Percentiles rank a stretch among this genome's conserved stretches.
Conservation (phyloP, 169 alveolate genomes). For the Haemoproteus tartakovskyi region DNA sequence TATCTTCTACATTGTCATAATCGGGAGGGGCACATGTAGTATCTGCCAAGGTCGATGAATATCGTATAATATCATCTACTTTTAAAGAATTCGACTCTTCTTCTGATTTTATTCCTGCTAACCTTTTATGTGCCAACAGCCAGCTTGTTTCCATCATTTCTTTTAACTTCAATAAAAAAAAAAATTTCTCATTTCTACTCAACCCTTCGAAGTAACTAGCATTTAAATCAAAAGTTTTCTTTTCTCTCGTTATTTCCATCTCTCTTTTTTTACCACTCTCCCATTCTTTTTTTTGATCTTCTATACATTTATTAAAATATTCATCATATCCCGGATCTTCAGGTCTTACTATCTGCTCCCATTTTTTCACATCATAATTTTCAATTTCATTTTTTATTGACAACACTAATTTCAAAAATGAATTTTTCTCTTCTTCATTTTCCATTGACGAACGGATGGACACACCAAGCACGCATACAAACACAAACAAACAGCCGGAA, state of each 20-base stretch:
- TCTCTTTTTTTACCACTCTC: neutral
- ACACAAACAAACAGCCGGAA: too few relatives aligned
- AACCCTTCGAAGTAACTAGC: too few relatives aligned
- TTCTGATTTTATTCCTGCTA: slow-evolving; percentile 69
- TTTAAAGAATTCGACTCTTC: slow-evolving; percentile 58
- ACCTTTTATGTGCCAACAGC: slow-evolving; percentile 71
- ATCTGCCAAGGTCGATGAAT: slow-evolving; percentile 66
- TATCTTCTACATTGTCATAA: slow-evolving; percentile 70
- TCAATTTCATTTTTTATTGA: slow-evolving; percentile 43
- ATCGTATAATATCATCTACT: slow-evolving; percentile 69
- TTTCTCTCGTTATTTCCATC: neutral
- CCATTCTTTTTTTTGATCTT: neutral
- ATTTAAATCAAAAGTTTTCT: neutral
- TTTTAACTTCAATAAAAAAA: slow-evolving; percentile 52
- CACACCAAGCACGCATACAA: too few relatives aligned
- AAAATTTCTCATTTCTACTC: slow-evolving; percentile 59
- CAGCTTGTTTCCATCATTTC: slow-evolving; percentile 78
- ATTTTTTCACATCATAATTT: slow-evolving; percentile 40
- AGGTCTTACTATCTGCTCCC: slow-evolving; percentile 48
- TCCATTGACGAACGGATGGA: too few relatives aligned
- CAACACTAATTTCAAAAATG: slow-evolving; percentile 38
- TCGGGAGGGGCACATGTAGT: slow-evolving; percentile 83
- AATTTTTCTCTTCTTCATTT: too few relatives aligned
- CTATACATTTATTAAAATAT: slow-evolving; percentile 16
- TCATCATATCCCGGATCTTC: slow-evolving; percentile 30